Base-by-base conservation (phyloP, 2,329 filamentous ascomycete genomes). In the Penicillium sp. region DNA sequence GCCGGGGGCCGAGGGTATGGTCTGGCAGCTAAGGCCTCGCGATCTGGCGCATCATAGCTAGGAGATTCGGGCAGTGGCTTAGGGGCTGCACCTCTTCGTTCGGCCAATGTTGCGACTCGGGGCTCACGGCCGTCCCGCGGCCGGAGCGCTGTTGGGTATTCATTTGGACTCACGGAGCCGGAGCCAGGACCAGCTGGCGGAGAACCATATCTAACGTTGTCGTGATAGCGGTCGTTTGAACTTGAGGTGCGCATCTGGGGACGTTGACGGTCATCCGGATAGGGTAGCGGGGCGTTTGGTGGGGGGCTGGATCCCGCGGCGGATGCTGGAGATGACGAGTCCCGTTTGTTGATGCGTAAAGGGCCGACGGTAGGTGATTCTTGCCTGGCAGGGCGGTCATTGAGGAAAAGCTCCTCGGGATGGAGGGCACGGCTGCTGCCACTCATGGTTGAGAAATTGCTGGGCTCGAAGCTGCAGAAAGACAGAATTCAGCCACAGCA, bases 61-160 rank as follows among this genome's bases (percentile, higher is more conserved):
- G 85, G 83, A 1, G 89, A 90, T 54, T 90, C 88, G 50, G 88
- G 85, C 43, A 95, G 75, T 42, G 88, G 85, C 64, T 88, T 90
- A 22, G 88, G 87, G 6, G 62, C 64, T 7, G 78, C 83, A n/a
- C 85, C 84, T 62, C 90, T 80, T 57, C 90, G 78, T 72, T 95
- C 88, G 17, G 88, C 88, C 52, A 95, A 75, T 75, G 61, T 85
- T 74, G 58, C 75, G 75, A 58, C 75, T 53, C 68, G 67, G 6
- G 78, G 77, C 61, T 85, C 71, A 43, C 81, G 77, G 57, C 70
- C 56, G 67, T 68, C 62, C 58, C 67, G 59, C 57, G 69, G 69
- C 41, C 70, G 69, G 57, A 72, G 57, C 45, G 69, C 64, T 21
- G 65, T 46, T 29, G 71, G 71, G 55, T 72, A 70, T 40, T 72